Conservation (phyloP, 768 basidiomycete species). For the Pleurotus sapidus region DNA sequence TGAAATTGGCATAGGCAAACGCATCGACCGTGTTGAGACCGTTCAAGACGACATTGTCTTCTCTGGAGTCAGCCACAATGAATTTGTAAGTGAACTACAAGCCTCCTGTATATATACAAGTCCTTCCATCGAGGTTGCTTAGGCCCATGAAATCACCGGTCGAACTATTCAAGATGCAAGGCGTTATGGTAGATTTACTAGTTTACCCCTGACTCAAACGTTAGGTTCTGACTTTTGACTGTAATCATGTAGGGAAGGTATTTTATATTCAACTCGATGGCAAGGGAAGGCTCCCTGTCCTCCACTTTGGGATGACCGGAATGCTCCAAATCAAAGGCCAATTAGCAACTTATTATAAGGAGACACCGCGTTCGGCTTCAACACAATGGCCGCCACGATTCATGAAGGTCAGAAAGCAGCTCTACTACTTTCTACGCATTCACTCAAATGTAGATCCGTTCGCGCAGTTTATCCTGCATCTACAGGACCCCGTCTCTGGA, state of each 20-base stretch:
- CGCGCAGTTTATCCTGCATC: constrained; percentile 59
- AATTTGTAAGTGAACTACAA: constrained; percentile 52
- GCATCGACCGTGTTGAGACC: constrained; percentile 55
- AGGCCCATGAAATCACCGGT: constrained; percentile 55
- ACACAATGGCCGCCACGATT: constrained; percentile 64
- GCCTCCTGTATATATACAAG: neutral
- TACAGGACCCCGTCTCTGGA: constrained; percentile 36
- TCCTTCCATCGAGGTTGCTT: constrained; percentile 4
- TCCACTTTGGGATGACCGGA: constrained; percentile 89
- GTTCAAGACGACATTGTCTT: constrained; percentile 63
- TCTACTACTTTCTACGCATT: neutral
- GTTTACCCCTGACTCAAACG: neutral
- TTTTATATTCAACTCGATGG: constrained; percentile 68
- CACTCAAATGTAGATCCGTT: neutral
- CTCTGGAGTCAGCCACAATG: constrained; percentile 46
- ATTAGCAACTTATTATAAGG: constrained; percentile 46
- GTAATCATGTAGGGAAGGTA: constrained; percentile 45
- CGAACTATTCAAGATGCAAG: constrained; percentile 43
- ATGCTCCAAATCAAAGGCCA: constrained; percentile 65
- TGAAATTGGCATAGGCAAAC: constrained; percentile 47
- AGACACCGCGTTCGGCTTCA: constrained; percentile 34
- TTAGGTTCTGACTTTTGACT: neutral
- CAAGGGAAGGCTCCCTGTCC: constrained; percentile 57
- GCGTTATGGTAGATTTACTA: constrained; percentile 45
- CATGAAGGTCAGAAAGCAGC: constrained; percentile 45